Evolutionary conservation across 169 alveolate species (phyloP), one percentile per base, ranked within the genome.

Genomic region (Plasmodium adleri): DNA sequence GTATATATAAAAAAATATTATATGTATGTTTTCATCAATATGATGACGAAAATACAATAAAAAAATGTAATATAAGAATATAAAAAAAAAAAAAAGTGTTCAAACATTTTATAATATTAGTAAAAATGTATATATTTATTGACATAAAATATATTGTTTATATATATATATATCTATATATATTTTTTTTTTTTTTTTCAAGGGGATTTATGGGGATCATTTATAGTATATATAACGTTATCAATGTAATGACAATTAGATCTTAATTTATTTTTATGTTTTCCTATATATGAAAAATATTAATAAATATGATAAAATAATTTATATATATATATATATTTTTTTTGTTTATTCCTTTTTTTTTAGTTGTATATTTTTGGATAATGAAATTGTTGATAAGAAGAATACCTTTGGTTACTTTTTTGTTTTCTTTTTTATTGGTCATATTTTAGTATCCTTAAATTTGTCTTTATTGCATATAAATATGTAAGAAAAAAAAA

Each of bases 191-290:
- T 49, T 76, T 75, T 63, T 62, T 62, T 62, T 76, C 43, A 63
- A 76, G 88, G 88, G 88, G 88, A 76, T 50, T 76, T 76, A 64
- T 76, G 88, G 88, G 88, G 88, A 76, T 76, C 88, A 9, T 76
- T 76, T 64, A 76, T 76, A 49, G 88, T 76, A 56, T 76, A 76
- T 68, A 50, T 76, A 63, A 45, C 88, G 24, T 70, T 76, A 52
- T 76, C 88, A 54, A 49, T 76, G 88, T 76, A 76, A 76, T 63
- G 43, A 28, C 1, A 28, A 28, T 1, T 28, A 28, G 1, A 28
- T 28, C 43, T 28, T 28, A 28, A 28, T 28, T 28, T 28, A 28
- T 28, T 28, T 28, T 28, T 28, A 28, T 28, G 1, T 28, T 1
- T 2, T 6, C 4, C 43, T 28, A 28, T 28, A 28, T 28, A 28